Evolutionary conservation across 495 filamentous ascomycete genomes (phyloP).

Genomic region (Neurospora terricola): DNA sequence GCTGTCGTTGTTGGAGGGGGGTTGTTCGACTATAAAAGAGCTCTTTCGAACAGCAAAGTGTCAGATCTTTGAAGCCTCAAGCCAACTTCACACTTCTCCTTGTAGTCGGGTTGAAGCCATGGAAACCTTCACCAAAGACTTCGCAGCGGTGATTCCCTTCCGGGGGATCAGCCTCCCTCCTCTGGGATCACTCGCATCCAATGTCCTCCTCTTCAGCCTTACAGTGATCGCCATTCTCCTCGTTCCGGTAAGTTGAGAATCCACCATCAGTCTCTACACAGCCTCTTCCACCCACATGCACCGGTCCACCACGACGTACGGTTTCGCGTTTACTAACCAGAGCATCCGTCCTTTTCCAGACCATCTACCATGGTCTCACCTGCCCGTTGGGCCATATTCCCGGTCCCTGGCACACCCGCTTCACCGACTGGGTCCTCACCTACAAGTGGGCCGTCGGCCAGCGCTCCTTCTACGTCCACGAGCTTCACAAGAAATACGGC

Average conservation of each 20-base stretch:
- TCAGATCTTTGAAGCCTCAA: neutral
- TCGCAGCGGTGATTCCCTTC: neutral
- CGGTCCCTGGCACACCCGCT: constrained; percentile 26
- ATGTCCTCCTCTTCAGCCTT: neutral
- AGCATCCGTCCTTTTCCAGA: neutral
- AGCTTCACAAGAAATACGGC: constrained; percentile 34
- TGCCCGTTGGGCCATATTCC: neutral
- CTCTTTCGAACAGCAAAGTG: neutral
- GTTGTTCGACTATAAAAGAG: neutral
- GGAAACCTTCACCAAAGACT: neutral
- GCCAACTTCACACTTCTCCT: neutral
- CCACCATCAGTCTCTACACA: neutral
- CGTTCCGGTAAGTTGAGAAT: neutral
- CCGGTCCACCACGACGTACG: neutral
- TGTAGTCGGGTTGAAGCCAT: neutral
- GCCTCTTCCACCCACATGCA: neutral
- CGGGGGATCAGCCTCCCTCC: neutral
- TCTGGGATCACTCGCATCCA: neutral
- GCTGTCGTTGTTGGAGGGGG: neutral
- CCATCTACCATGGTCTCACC: neutral
- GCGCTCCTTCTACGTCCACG: constrained; percentile 29
- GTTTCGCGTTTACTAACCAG: neutral
- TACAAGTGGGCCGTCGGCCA: constrained; percentile 26
- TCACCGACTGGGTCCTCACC: constrained; percentile 21
- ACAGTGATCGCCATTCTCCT: neutral